Conservation (phyloP, 1,284 basidiomycete genomes). For the Athelia psychrophila region DNA sequence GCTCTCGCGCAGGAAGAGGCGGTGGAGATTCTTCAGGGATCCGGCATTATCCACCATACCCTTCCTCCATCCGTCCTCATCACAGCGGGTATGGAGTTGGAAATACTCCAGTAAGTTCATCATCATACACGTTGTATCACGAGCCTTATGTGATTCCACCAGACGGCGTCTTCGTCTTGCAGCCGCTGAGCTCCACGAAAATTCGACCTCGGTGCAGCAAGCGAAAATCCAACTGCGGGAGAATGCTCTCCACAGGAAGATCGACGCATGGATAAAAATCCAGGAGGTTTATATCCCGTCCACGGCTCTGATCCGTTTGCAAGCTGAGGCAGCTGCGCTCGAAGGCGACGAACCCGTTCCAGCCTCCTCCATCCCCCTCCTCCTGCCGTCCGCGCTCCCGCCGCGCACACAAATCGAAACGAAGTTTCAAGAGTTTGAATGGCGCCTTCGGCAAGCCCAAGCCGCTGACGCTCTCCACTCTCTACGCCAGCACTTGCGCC, state of each 20-base stretch:
- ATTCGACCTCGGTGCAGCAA: neutral
- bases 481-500: constrained; percentile 6
- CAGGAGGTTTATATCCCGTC: constrained; percentile 10
- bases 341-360: no score
- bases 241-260: constrained; percentile 1
- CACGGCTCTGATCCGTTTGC: neutral
- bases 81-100: neutral
- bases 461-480: constrained; percentile 3
- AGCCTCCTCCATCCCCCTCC: neutral
- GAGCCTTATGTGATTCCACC: no score
- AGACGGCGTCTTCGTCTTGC: neutral
- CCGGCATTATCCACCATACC: neutral
- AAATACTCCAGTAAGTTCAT: neutral
- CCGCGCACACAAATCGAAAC: neutral
- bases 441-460: constrained; percentile 5
- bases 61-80: neutral
- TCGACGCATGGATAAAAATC: constrained; percentile 2
- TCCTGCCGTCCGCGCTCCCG: neutral
- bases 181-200: constrained; percentile 1
- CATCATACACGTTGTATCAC: no score
- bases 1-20: neutral
- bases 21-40: neutral
- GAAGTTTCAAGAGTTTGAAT: constrained; percentile 2
- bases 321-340: no score
- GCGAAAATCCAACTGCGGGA: constrained; percentile 6